These are phyloP conservation scores for Sporothrix schenckii DNA, from an alignment of 2,329 filamentous ascomycete species.

Conservation along the genomic window DNA sequence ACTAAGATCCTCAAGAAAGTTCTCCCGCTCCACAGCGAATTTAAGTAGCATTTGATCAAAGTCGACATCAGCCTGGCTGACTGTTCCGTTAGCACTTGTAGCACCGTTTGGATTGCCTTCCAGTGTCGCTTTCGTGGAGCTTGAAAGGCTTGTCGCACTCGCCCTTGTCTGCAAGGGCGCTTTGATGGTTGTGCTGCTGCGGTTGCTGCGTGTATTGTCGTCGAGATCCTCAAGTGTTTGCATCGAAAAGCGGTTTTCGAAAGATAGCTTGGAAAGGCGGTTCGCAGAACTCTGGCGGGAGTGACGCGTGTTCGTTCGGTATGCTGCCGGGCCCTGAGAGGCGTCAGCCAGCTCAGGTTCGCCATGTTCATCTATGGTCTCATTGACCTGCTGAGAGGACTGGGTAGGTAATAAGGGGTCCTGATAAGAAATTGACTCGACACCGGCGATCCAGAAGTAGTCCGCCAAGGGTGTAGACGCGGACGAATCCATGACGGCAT, in stretches of 20 bases:
- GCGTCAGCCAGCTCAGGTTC: constrained; percentile 54
- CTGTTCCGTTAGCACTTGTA: constrained; percentile 45
- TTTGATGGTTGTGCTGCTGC: constrained; percentile 67
- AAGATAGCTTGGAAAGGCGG: constrained; percentile 56
- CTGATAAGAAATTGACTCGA: constrained; percentile 68
- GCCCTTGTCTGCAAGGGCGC: constrained; percentile 35
- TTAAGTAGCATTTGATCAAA: constrained; percentile 93
- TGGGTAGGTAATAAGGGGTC: constrained; percentile 50
- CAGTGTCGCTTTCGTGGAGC: background rate
- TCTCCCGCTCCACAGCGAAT: constrained; percentile 92
- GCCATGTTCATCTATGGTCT: constrained; percentile 65
- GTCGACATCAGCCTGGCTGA: constrained; percentile 66
- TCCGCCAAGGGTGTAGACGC: constrained; percentile 67
- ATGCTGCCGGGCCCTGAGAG: constrained; percentile 38
- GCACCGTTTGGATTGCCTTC: constrained; percentile 32
- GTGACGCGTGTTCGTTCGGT: constrained; percentile 52
- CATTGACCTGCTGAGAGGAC: constrained; percentile 52
- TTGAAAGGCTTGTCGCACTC: background rate
- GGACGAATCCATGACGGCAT: constrained; percentile 60
- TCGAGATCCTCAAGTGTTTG: constrained; percentile 62
- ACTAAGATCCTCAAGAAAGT: constrained; percentile 87
- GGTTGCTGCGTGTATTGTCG: constrained; percentile 62
- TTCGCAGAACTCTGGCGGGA: constrained; percentile 64
- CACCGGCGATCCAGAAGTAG: constrained; percentile 75
- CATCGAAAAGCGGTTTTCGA: constrained; percentile 55